phyloP scores from a whole-genome alignment of 1,284 basidiomycete species.

The Agaricales sp. region DNA sequence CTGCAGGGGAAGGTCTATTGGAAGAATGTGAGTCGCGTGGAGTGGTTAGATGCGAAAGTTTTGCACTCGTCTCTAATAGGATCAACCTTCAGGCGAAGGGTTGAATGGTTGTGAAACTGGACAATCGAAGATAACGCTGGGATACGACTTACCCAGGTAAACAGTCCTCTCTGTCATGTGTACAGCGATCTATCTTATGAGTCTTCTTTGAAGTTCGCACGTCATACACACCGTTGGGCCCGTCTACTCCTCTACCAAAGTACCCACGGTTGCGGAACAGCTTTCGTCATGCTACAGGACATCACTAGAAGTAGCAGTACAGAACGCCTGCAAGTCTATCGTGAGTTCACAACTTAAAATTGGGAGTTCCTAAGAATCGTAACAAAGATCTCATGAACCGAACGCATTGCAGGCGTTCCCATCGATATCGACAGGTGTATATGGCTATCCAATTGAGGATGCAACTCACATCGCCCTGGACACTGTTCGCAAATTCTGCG shows the following conservation, averaged over 20 bases:
- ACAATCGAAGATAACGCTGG: slow-evolving; percentile 74
- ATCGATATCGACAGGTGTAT: slow-evolving; percentile 73
- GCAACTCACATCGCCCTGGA: slow-evolving; percentile 65
- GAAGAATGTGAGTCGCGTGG: slow-evolving; percentile 51
- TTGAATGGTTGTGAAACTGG: slow-evolving; percentile 78
- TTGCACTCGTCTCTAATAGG: slow-evolving; percentile 4
- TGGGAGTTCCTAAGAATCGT: neutral
- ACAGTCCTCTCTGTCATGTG: slow-evolving; percentile 16
- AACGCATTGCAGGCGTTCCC: slow-evolving; percentile 58
- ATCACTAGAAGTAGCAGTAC: slow-evolving; percentile 52
- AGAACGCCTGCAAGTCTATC: slow-evolving; percentile 53
- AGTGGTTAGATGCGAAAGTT: slow-evolving; percentile 10
- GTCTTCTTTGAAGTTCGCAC: slow-evolving; percentile 37
- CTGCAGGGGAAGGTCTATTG: slow-evolving; percentile 68
- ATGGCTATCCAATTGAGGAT: slow-evolving; percentile 65
- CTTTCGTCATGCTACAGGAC: slow-evolving; percentile 68
- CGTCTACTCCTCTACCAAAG: slow-evolving; percentile 41
- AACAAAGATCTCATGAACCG: neutral
- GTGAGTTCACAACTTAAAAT: too few relatives aligned
- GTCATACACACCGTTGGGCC: slow-evolving; percentile 93
- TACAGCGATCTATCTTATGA: slow-evolving; percentile 2
- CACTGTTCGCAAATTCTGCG: slow-evolving; percentile 46
- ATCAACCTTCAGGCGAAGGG: slow-evolving; percentile 48
- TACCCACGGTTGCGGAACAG: slow-evolving; percentile 36
- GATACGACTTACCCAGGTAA: slow-evolving; percentile 62